Base-by-base conservation (phyloP, 345 rosid genomes). In the Carallia brachiata region DNA sequence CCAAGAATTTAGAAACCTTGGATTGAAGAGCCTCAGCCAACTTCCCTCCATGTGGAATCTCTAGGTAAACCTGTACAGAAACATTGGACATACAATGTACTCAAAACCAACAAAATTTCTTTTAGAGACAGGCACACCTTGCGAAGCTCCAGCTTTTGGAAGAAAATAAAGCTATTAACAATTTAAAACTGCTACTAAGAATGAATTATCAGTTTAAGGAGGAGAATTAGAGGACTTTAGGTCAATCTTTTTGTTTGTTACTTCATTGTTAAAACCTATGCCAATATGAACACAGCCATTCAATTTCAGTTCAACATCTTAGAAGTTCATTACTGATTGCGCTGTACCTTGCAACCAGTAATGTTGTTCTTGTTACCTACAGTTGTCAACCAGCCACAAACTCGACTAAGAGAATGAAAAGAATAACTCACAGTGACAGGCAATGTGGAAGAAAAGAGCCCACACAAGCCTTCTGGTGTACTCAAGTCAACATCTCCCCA, bases 11-110 rank as follows among this genome's bases (percentile, higher is more conserved):
- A 32, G 52, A 60, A 75, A 89, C 99, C 99, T 88, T 87, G 31
- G 90, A 82, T 69, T 92, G 88, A 81, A 95, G 96, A 52, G 92
- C 90, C 82, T 88, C 89, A 6, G 98, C 99, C 70, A 89, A 66
- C 53, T 82, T 81, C 84, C 90, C 96, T 71, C 97, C 89, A 69
- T 80, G 73, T 15, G 97, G 89, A 53, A 81, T 77, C 87, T 95
- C 99, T 72, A 95, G 80, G 75, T 92, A 95, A 71, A 92, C 96
- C 99, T 95, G 82, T 31, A 36, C n/a, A 61, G n/a, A 19, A 10
- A 40, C 17, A 55, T 52, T 56, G 65, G 57, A 65, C 9, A 15
- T 36, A 18, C 47, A 39, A 34, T 72, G 34, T 32, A 32, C 4
- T 32, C 34, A 32, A 4, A 32, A 32, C 34, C 34, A 32, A 32